Percentiles rank a stretch among this genome's conserved stretches.
phyloP scores from a whole-genome alignment of 2,329 filamentous ascomycete species.

The Pseudogymnoascus sp. region DNA sequence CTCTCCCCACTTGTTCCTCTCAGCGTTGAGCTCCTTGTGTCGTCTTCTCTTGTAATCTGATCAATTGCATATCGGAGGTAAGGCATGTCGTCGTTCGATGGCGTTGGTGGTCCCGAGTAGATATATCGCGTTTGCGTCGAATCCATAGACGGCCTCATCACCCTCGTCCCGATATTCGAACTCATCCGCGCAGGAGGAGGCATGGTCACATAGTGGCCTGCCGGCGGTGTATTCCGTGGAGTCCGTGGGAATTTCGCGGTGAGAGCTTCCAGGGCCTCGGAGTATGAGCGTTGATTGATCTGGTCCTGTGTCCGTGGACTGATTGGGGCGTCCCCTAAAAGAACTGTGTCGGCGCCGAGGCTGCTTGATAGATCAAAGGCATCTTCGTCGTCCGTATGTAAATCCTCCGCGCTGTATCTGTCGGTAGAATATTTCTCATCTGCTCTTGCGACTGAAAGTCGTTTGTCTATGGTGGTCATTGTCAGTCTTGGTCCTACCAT shows the following conservation, averaged over 20 bases:
- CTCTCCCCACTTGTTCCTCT: neutral
- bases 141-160: slow-evolving; percentile 15
- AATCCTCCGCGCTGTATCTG: slow-evolving; percentile 4
- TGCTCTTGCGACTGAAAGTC: slow-evolving; percentile 4
- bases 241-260: slow-evolving; percentile 18
- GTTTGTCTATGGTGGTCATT: neutral
- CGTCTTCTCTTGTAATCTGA: slow-evolving; percentile 69
- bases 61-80: slow-evolving; percentile 88
- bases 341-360: neutral
- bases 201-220: slow-evolving; percentile 24
- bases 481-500: neutral
- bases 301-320: slow-evolving; percentile 10
- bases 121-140: slow-evolving; percentile 4
- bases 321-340: neutral
- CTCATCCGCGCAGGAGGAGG: slow-evolving; percentile 20
- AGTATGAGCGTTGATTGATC: slow-evolving; percentile 13
- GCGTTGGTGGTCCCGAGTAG: slow-evolving; percentile 46
- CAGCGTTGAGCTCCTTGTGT: slow-evolving; percentile 37
- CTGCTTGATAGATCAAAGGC: slow-evolving; percentile 12
- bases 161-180: slow-evolving; percentile 16
- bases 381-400: slow-evolving; percentile 23
- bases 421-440: slow-evolving; percentile 2
- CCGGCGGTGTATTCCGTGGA: slow-evolving; percentile 17
- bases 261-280: slow-evolving; percentile 13
- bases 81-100: slow-evolving; percentile 74